Evolutionary conservation across 1,139 yeast species (phyloP).

Genomic region (Yamadazyma aaseri): DNA sequence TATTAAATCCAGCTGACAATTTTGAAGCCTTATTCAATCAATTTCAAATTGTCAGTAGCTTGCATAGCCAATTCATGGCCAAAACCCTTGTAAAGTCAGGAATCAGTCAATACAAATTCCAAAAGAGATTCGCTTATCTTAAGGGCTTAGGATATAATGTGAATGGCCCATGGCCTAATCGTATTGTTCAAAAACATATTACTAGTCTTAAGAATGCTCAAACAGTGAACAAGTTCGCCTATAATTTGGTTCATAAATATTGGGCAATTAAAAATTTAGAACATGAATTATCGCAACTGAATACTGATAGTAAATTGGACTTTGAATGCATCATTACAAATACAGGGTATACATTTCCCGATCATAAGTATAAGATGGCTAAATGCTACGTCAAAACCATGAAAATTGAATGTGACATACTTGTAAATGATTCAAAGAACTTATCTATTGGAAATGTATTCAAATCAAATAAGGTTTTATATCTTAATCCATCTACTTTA

Average conservation of each 20-base stretch:
- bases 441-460: constrained; percentile 43
- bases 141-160: constrained; percentile 36
- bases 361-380: constrained; percentile 14
- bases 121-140: constrained; percentile 23
- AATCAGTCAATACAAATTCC: constrained; percentile 5
- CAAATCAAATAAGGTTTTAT: constrained; percentile 37
- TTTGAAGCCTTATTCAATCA: constrained; percentile 36
- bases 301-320: constrained; percentile 2
- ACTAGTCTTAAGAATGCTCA: constrained; percentile 18
- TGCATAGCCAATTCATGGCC: constrained; percentile 17
- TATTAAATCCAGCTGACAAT: constrained; percentile 21
- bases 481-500: constrained; percentile 36
- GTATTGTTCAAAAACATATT: constrained; percentile 18
- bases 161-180: constrained; percentile 27
- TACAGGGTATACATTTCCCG: constrained; percentile 18
- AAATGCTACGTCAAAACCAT: constrained; percentile 45
- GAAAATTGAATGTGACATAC: constrained; percentile 46
- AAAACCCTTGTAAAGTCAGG: not conserved
- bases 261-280: constrained; percentile 29
- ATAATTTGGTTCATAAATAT: constrained; percentile 14
- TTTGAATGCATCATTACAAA: constrained; percentile 30
- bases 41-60: constrained; percentile 32
- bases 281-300: constrained; percentile 8
- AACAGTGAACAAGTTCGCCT: constrained; percentile 12
- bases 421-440: constrained; percentile 11